Evolutionary conservation across 441 rosid genomes (phyloP).

Genomic region (Isatis lusitanica): DNA sequence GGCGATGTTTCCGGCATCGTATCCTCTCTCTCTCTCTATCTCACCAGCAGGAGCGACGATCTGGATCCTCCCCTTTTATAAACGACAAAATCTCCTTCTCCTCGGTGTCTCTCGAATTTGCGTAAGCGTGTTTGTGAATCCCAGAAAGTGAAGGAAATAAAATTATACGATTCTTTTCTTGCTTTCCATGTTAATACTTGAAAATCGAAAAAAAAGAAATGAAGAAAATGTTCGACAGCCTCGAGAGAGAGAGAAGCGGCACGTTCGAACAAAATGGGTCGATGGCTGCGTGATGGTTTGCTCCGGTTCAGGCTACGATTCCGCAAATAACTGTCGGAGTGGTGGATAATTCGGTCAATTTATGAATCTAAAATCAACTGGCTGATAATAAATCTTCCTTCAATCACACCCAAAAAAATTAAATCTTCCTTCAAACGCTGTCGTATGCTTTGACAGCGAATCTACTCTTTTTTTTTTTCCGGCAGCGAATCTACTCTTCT

Average conservation of each 20-base stretch:
- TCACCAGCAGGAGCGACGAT: slow-evolving; percentile 29
- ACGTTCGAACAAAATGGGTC: slow-evolving; percentile 31
- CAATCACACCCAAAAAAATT: no score
- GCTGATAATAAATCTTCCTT: not conserved
- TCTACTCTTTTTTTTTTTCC: no score
- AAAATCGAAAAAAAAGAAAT: not conserved
- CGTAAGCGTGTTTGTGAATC: slow-evolving; percentile 38
- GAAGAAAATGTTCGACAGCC: not conserved
- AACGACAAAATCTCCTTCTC: slow-evolving; percentile 3
- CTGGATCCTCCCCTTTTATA: slow-evolving; percentile 38
- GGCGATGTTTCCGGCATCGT: slow-evolving; percentile 49
- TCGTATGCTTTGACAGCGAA: slow-evolving; percentile 36
- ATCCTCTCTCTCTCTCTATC: slow-evolving; percentile 7
- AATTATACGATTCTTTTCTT: slow-evolving; percentile 34
- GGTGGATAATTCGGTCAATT: slow-evolving; percentile 18
- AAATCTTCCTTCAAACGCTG: slow-evolving; percentile 29
- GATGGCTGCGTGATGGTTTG: slow-evolving; percentile 26
- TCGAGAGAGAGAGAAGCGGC: slow-evolving; percentile 17
- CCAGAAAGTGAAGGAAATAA: slow-evolving; percentile 6
- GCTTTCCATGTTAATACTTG: slow-evolving; percentile 5
- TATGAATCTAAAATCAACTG: not conserved
- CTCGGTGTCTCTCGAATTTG: slow-evolving; percentile 21
- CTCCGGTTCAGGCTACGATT: slow-evolving; percentile 17
- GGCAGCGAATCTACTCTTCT: slow-evolving; percentile 32
- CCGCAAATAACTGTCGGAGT: slow-evolving; percentile 20